A percentile compares a stretch with the other conserved stretches of the same genome.
Conservation (phyloP, 2,329 filamentous ascomycete genomes). For the Colletotrichum limetticola region DNA sequence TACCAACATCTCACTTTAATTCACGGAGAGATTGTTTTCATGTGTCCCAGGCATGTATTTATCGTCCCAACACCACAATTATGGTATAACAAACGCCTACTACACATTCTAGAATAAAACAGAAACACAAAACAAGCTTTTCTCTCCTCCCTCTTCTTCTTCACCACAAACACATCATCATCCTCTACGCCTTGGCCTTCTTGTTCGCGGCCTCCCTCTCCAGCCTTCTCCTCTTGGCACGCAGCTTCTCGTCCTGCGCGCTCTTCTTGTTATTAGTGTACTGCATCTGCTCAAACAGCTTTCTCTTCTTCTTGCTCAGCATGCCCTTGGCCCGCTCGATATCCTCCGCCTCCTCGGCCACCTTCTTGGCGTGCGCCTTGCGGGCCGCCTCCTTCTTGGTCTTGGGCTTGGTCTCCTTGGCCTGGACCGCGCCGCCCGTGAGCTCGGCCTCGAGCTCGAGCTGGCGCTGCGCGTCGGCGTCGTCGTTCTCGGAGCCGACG, state of each 20-base stretch:
- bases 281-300: constrained; percentile 97
- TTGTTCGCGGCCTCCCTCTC: constrained; percentile 70
- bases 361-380: constrained; percentile 76
- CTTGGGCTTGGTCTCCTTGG: constrained; percentile 63
- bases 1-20: neutral
- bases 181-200: constrained; percentile 36
- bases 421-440: constrained; percentile 71
- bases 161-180: neutral
- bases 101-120: constrained; percentile 25
- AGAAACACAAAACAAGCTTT: constrained; percentile 2
- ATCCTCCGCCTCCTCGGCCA: constrained; percentile 84
- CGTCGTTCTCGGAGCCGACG: constrained; percentile 63
- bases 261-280: constrained; percentile 95
- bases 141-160: neutral
- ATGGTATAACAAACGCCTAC: constrained; percentile 36
- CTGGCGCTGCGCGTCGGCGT: constrained; percentile 77
- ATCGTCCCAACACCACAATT: constrained; percentile 35
- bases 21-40: neutral
- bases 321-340: constrained; percentile 95
- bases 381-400: constrained; percentile 76
- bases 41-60: constrained; percentile 13
- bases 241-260: constrained; percentile 86
- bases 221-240: constrained; percentile 89
- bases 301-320: constrained; percentile 97
- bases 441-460: constrained; percentile 93